Evolutionary conservation across 768 basidiomycete genomes (phyloP), one percentile per base, ranked within the genome.

Genomic region (Lactarius deliciosus): DNA sequence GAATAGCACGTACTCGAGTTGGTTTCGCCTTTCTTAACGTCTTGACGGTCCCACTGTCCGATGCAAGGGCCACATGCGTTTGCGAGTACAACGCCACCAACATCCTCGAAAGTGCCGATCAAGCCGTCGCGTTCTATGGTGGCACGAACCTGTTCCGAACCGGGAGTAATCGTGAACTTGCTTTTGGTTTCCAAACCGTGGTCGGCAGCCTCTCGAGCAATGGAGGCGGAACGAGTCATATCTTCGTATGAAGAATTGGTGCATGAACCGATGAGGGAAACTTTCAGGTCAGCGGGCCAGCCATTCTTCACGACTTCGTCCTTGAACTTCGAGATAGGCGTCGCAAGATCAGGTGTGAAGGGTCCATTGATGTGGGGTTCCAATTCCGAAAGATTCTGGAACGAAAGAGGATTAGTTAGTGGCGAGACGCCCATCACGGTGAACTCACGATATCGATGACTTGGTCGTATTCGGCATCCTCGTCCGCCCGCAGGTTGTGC

Each of bases 201-300:
- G 7, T 82, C 82, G 60, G 87, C 79, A 67, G 97, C 97, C 78
- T 99, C 89, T 73, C 84, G 85, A 71, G 92, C 94, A 75, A 99
- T 97, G 55, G 91, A 91, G 34, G 94, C 96, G 45, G 96, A 92
- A 76, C 97, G 94, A 43, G 94, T 91, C 96, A 98, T 97, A 80
- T 99, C 97, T 81, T 99, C 97, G 76, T 99, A 99, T 40, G 97
- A 98, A 57, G 97, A 98, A 86, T 99, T 99, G 77, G 97, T 98
- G 89, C 97, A 99, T 57, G 97, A 98, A 61, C 97, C 97, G 77
- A 99, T 98, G 65, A 99, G 89, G 68, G 87, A 94, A 73, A 98
- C 97, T 82, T 92, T 94, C 81, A 99, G 88, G 77, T 99, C 96
- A 63, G 89, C 83, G 43, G 97, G 97, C 97, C 97, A 98, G 77